phyloP scores from a whole-genome alignment of 2,329 filamentous ascomycete species.

The Ophiocordyceps polyrhachis-furcata region DNA sequence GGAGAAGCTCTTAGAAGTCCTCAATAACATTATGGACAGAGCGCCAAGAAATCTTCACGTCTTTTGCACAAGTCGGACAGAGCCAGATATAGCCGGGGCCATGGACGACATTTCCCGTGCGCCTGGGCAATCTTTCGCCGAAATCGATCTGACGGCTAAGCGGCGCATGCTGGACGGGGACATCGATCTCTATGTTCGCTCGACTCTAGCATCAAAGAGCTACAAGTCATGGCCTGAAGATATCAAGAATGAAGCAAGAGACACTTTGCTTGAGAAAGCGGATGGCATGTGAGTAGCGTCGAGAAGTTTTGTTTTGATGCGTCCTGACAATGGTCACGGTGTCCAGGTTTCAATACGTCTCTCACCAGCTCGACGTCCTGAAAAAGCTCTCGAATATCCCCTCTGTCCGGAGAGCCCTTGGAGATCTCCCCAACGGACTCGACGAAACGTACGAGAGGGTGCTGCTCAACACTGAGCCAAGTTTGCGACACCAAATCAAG shows the following conservation, averaged over 20 bases:
- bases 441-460: slow-evolving; percentile 3
- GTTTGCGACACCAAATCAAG: background rate
- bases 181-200: background rate
- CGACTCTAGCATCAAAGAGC: background rate
- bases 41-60: slow-evolving; percentile 1
- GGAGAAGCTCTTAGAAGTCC: background rate
- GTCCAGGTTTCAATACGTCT: background rate
- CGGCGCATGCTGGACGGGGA: background rate
- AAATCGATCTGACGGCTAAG: background rate
- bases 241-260: background rate
- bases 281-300: background rate
- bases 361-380: background rate
- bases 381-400: background rate
- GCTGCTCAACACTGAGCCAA: background rate
- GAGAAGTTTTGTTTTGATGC: background rate
- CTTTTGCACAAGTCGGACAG: slow-evolving; percentile 1
- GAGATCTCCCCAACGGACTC: slow-evolving; percentile 1
- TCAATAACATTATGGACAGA: background rate
- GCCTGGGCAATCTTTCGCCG: background rate
- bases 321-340: background rate
- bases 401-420: background rate
- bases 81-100: background rate
- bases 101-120: background rate
- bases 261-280: background rate
- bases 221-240: background rate